Percentiles rank a stretch among this genome's conserved stretches.
Conservation (phyloP, 2,329 filamentous ascomycete species). For the Aspergillus candidus region DNA sequence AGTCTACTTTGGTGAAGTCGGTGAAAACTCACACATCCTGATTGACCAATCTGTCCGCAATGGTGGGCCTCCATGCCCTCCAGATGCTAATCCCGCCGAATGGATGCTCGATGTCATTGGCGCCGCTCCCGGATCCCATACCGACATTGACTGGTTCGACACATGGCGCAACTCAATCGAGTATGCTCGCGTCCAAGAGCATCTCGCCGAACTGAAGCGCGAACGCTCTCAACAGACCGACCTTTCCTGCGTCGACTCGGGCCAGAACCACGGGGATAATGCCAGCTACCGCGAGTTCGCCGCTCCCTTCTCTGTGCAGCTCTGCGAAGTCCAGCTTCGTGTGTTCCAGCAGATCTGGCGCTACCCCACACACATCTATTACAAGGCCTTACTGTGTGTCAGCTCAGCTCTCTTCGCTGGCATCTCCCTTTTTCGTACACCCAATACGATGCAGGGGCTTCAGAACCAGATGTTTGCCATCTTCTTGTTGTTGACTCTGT, state of each 20-base stretch:
- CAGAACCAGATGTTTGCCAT: conserved; percentile 84
- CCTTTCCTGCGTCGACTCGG: conserved; percentile 21
- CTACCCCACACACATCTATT: conserved; percentile 77
- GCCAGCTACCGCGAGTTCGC: conserved; percentile 65
- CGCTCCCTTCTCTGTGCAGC: conserved; percentile 61
- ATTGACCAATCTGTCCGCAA: conserved; percentile 59
- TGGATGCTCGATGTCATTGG: conserved; percentile 56
- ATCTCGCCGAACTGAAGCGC: conserved; percentile 55
- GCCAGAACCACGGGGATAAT: conserved; percentile 33
- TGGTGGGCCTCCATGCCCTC: conserved; percentile 46
- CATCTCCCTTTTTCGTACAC: conserved; percentile 68
- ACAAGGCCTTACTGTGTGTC: conserved; percentile 64
- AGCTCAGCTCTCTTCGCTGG: conserved; percentile 68
- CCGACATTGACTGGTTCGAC: conserved; percentile 47
- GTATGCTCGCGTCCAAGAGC: conserved; percentile 40
- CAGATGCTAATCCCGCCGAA: conserved; percentile 63
- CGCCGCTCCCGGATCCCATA: conserved; percentile 54
- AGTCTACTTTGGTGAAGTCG: conserved; percentile 61
- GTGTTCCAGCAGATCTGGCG: conserved; percentile 87
- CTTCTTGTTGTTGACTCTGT: conserved; percentile 73
- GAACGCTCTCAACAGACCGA: conserved; percentile 24
- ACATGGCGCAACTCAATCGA: conserved; percentile 54
- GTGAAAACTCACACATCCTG: conserved; percentile 48
- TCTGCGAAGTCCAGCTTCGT: conserved; percentile 59
- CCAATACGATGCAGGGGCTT: conserved; percentile 68